Base-by-base conservation (phyloP, 192 early-diverging fungal genomes). In the Paraglomus occultum region DNA sequence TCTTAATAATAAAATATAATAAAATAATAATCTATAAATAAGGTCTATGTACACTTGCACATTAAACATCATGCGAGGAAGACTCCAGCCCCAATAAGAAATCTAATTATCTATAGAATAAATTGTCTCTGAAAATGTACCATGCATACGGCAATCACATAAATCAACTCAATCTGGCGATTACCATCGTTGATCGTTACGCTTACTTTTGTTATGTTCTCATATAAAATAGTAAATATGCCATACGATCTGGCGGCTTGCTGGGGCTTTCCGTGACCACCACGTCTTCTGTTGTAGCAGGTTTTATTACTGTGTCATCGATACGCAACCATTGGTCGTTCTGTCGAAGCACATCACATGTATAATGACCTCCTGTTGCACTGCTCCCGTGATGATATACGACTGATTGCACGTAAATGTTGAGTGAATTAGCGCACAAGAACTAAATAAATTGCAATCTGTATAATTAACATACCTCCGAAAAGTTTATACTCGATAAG, bases 301-400 rank as follows among this genome's bases (percentile, higher is more conserved):
- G 67, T 11, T 74, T 76, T 51, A 99, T 91, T 40, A 80, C 85
- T 15, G 88, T 88, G 74, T 99, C 97, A 75, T 99, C 96, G 48
- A 97, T 89, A 50, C 89, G 89, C 55, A 95, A 84, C 97, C 97
- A 99, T 65, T 89, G 82, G 47, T 83, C 76, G 54, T 82, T 81
- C 8, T 88, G 80, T 57, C 90, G 81, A 60, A 82, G 70, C 6
- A 99, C 83, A 79, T 96, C 93, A 80, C 93, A 95, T 3, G 97
- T 99, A 78, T 99, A 99, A 72, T 99, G 97, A 8, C 97, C 97
- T 42, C 94, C 95, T 12, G 82, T 88, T 15, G 94, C 91, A 23
- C 83, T 82, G 52, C 77, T 76, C 4, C 97, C 96, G 75, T 97
- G 97, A 80, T 99, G 97, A 75, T 97, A 94, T 7, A 99, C 92